Evolutionary conservation across 2,329 filamentous ascomycete genomes (phyloP).

Genomic region (Zasmidium citrigriseum): DNA sequence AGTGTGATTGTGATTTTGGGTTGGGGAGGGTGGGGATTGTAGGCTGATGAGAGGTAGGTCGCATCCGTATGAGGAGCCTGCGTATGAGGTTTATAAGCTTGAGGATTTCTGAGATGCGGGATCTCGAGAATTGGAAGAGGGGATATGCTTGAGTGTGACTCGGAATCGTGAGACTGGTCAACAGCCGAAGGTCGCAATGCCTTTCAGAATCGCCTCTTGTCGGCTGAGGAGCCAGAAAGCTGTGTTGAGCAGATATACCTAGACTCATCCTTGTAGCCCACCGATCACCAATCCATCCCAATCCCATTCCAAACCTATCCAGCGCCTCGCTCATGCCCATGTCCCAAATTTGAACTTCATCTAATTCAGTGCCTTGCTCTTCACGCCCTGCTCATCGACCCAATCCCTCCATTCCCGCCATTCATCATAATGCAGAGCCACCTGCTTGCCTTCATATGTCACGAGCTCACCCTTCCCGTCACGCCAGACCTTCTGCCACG

Average conservation of each 20-base stretch:
- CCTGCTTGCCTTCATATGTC: slow-evolving; percentile 83
- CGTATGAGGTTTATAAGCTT: slow-evolving; percentile 49
- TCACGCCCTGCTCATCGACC: slow-evolving; percentile 47
- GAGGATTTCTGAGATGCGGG: slow-evolving; percentile 40
- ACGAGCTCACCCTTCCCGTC: slow-evolving; percentile 73
- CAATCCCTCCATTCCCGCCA: slow-evolving; percentile 81
- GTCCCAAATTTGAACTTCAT: background rate
- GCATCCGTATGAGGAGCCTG: slow-evolving; percentile 49
- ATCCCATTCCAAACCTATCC: too few species aligned
- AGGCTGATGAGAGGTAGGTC: slow-evolving; percentile 29
- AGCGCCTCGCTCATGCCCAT: background rate
- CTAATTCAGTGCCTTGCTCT: slow-evolving; percentile 9
- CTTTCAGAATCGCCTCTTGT: too few species aligned
- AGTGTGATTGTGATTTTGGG: slow-evolving; percentile 30
- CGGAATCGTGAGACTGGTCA: too few species aligned
- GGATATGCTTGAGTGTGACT: background rate
- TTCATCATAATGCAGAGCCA: slow-evolving; percentile 67
- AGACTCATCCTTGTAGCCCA: background rate
- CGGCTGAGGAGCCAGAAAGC: too few species aligned
- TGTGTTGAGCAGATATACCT: background rate
- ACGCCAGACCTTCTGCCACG: slow-evolving; percentile 63
- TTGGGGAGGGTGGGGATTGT: background rate
- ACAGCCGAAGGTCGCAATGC: too few species aligned
- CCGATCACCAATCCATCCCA: background rate
- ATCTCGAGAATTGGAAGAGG: background rate